These are phyloP conservation scores for Magnaporthales sp. DNA, from an alignment of 2,329 filamentous ascomycete genomes.

Conservation along the genomic window DNA sequence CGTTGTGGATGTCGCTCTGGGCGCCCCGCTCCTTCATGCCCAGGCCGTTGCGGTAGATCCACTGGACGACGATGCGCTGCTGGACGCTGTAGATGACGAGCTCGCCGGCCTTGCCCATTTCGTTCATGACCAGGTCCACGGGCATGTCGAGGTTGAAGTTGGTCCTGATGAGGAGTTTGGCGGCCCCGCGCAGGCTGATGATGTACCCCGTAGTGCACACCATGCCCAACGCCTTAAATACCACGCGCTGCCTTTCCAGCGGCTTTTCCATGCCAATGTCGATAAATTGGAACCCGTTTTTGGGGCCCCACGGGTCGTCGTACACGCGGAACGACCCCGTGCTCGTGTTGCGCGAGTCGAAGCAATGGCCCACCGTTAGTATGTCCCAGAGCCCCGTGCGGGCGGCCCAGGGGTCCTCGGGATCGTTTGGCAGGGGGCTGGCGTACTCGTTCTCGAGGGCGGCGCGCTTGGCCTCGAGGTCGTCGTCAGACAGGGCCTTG, in stretches of 20 bases:
- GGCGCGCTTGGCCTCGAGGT: constrained; percentile 3
- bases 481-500: not conserved
- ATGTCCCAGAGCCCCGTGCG: constrained; percentile 14
- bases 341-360: constrained; percentile 10
- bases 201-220: constrained; percentile 19
- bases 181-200: constrained; percentile 17
- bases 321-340: constrained; percentile 10
- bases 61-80: constrained; percentile 33
- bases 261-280: constrained; percentile 9
- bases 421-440: not conserved
- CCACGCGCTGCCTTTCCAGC: constrained; percentile 15
- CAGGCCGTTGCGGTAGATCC: constrained; percentile 42
- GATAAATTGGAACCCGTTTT: not conserved
- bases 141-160: constrained; percentile 17
- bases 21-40: constrained; percentile 30
- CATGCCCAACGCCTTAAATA: constrained; percentile 15
- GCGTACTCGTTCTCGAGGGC: not conserved
- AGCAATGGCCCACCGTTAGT: constrained; percentile 15
- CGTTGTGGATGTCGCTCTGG: constrained; percentile 1
- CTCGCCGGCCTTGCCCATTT: constrained; percentile 14
- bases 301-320: constrained; percentile 11
- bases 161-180: constrained; percentile 17
- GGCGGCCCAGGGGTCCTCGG: constrained; percentile 15
- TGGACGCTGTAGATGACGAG: constrained; percentile 15
- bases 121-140: constrained; percentile 17